A percentile compares a stretch with the other conserved stretches of the same genome.
Conservation (phyloP, 1,284 basidiomycete species). For the Dichomitus squalens region DNA sequence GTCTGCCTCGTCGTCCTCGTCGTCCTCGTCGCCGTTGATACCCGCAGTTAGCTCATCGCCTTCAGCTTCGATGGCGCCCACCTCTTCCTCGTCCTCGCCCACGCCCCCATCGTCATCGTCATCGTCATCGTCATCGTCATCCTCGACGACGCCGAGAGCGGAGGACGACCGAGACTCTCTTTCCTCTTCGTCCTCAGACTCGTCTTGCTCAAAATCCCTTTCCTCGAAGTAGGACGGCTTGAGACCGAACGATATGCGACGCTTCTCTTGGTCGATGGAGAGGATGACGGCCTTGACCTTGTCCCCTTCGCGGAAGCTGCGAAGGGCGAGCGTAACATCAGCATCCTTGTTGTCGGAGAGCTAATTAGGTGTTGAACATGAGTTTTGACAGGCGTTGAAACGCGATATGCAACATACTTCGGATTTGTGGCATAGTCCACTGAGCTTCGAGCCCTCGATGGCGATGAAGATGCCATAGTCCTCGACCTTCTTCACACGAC, state of each 20-base stretch:
- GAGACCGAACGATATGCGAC: slow-evolving; percentile 84
- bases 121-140: slow-evolving; percentile 33
- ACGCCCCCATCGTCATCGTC: slow-evolving; percentile 23
- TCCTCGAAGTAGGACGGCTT: slow-evolving; percentile 87
- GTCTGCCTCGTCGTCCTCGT: too few species aligned
- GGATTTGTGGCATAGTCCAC: slow-evolving; percentile 93
- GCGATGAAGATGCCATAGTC: slow-evolving; percentile 92
- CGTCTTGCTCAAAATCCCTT: slow-evolving; percentile 48
- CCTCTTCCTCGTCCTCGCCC: slow-evolving; percentile 39
- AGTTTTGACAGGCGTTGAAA: background rate
- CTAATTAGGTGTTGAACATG: slow-evolving; percentile 40
- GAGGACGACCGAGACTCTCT: slow-evolving; percentile 28
- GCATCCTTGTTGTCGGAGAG: slow-evolving; percentile 84
- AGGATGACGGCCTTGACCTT: slow-evolving; percentile 81
- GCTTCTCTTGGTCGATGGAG: slow-evolving; percentile 73
- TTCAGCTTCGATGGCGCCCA: slow-evolving; percentile 33
- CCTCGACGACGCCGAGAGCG: slow-evolving; percentile 34
- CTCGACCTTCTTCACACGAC: slow-evolving; percentile 78
- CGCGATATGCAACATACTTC: slow-evolving; percentile 50
- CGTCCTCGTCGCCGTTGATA: background rate
- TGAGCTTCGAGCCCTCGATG: slow-evolving; percentile 81
- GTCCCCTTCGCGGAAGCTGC: slow-evolving; percentile 87
- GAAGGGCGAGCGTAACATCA: slow-evolving; percentile 77
- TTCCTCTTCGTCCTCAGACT: slow-evolving; percentile 35
- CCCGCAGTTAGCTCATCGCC: background rate